Evolutionary conservation across 306 rosid genomes (phyloP).

Genomic region (Sphenostylis stenocarpa): DNA sequence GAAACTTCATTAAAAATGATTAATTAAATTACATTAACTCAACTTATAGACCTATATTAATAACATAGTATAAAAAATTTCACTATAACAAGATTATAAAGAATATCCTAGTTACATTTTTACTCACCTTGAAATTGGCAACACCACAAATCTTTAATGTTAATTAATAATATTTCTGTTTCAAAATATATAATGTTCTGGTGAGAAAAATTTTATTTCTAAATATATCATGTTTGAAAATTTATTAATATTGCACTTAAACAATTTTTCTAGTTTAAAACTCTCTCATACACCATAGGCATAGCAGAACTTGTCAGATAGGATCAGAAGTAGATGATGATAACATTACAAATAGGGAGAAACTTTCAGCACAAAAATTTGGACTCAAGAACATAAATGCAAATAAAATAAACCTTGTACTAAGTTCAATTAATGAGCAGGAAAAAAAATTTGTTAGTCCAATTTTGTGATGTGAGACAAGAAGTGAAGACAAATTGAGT

Average conservation of each 20-base stretch:
- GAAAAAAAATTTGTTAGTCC: not conserved
- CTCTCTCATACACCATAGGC: not conserved
- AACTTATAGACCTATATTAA: too few relatives aligned
- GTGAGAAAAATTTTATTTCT: too few relatives aligned
- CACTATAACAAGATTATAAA: too few relatives aligned
- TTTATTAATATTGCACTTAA: not conserved
- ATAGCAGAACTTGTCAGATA: not conserved
- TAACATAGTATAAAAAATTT: too few relatives aligned
- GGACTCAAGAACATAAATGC: slow-evolving; percentile 5
- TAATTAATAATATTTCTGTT: too few relatives aligned
- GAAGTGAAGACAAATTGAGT: slow-evolving; percentile 20
- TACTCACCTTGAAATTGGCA: too few relatives aligned
- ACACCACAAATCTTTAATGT: too few relatives aligned
- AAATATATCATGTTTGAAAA: too few relatives aligned
- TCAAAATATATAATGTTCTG: too few relatives aligned
- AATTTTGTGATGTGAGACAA: not conserved
- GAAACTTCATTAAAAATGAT: too few relatives aligned
- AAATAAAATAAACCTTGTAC: not conserved
- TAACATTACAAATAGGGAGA: not conserved
- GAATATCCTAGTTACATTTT: too few relatives aligned
- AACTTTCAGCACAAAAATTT: not conserved
- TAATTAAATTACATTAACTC: too few relatives aligned
- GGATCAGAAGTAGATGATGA: not conserved
- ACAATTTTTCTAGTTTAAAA: not conserved
- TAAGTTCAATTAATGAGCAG: not conserved